Conservation (phyloP, 257 asterid genomes). For the Scutellaria minor region DNA sequence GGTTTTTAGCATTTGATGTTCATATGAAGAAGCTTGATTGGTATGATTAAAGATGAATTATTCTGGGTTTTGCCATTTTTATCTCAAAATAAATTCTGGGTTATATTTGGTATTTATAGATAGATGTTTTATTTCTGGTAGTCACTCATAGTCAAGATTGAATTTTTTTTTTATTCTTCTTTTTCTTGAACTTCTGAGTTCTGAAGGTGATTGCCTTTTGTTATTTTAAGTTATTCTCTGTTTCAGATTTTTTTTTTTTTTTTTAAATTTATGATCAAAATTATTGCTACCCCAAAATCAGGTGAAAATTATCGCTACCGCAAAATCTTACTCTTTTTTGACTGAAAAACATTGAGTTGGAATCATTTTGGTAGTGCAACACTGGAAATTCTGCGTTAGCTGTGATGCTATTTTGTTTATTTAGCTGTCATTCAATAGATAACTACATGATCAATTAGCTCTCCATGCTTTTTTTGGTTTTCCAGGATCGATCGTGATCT, state of each 20-base stretch:
- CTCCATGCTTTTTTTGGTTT: background rate
- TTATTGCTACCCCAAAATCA: slow-evolving; percentile 11
- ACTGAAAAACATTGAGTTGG: slow-evolving; percentile 17
- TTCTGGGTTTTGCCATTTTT: slow-evolving; percentile 30
- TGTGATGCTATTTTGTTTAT: slow-evolving; percentile 25
- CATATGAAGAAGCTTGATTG: slow-evolving; percentile 32
- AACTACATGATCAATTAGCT: slow-evolving; percentile 8
- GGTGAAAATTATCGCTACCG: slow-evolving; percentile 7
- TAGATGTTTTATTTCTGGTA: slow-evolving; percentile 6
- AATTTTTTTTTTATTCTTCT: background rate
- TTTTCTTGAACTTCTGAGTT: slow-evolving; percentile 3
- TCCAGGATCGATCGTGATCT: slow-evolving; percentile 41
- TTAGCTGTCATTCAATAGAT: slow-evolving; percentile 26
- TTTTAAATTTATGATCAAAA: background rate
- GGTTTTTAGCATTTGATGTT: slow-evolving; percentile 19
- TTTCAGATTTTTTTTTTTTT: background rate
- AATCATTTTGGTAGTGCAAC: slow-evolving; percentile 15
- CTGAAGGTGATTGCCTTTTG: slow-evolving; percentile 10
- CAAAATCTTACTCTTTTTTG: background rate
- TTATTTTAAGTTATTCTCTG: background rate
- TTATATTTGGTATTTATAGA: background rate
- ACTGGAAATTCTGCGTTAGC: background rate
- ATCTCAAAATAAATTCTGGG: slow-evolving; percentile 25
- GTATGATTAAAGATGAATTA: slow-evolving; percentile 31
- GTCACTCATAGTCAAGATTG: slow-evolving; percentile 36